Percentiles rank a stretch among this genome's conserved stretches.
Conservation (phyloP, 768 basidiomycete genomes). For the Pleurotus giganteus region DNA sequence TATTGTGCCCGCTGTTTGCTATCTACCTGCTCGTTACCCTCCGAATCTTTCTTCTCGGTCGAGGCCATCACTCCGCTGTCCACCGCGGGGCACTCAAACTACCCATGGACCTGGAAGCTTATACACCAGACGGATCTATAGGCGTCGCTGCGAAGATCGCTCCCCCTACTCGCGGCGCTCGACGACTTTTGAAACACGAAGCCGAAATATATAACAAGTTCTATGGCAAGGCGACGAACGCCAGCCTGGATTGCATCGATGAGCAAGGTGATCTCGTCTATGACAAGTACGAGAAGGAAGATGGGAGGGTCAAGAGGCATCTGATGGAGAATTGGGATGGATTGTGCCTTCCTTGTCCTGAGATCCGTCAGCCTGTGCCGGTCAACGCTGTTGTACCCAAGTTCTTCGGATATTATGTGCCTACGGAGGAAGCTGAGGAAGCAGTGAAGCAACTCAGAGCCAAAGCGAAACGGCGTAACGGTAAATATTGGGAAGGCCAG, state of each 20-base stretch:
- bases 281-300: not conserved
- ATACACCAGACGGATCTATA: not conserved
- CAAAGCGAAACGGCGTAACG: not conserved
- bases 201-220: not conserved
- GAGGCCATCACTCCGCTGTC: slow-evolving; percentile 28
- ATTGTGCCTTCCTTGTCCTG: slow-evolving; percentile 42
- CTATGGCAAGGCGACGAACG: not conserved
- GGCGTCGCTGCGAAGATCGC: slow-evolving; percentile 1
- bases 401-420: slow-evolving; percentile 60
- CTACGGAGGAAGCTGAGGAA: slow-evolving; percentile 13
- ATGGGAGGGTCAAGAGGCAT: slow-evolving; percentile 19
- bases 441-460: not conserved
- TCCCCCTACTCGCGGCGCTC: not conserved
- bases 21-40: too few species aligned
- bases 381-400: slow-evolving; percentile 55
- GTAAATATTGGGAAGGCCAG: too few species aligned
- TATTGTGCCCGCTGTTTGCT: too few species aligned
- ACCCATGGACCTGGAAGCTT: not conserved
- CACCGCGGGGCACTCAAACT: slow-evolving; percentile 37
- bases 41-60: slow-evolving; percentile 19
- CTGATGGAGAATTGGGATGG: slow-evolving; percentile 52
- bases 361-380: slow-evolving; percentile 40
- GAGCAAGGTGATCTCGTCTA: not conserved
- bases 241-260: not conserved
- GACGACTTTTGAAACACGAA: not conserved